These are phyloP conservation scores for Picea abies DNA, from an alignment of 83 land plant species.

Conservation along the genomic window DNA sequence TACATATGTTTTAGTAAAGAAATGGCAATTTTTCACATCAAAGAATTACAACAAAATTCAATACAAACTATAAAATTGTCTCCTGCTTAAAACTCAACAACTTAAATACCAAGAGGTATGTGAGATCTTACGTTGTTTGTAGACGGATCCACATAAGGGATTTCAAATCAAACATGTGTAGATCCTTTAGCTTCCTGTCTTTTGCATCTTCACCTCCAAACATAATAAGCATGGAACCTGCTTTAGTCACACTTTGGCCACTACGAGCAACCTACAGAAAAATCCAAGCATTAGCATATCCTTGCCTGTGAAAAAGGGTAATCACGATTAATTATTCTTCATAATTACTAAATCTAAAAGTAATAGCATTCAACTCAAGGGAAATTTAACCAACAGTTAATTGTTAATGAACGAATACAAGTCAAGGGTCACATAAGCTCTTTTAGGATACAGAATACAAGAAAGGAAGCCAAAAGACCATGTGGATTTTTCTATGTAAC, in stretches of 20 bases:
- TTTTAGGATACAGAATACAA: not conserved
- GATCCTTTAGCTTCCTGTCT: constrained; percentile 86
- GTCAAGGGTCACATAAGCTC: not conserved
- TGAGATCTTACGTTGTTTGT: constrained; percentile 68
- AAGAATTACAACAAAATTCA: not conserved
- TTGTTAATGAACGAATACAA: not conserved
- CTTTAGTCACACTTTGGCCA: constrained; percentile 92
- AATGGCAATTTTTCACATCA: not conserved
- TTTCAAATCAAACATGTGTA: constrained; percentile 95
- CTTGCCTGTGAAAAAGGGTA: not conserved
- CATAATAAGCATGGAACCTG: constrained; percentile 79
- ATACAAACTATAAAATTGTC: not conserved
- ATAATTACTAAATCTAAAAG: not conserved
- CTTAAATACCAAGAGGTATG: not conserved
- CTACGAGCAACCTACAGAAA: constrained; percentile 76
- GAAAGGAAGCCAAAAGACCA: not conserved
- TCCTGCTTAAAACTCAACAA: not conserved
- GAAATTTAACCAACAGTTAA: not conserved
- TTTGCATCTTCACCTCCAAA: constrained; percentile 94
- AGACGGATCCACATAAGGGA: constrained; percentile 94
- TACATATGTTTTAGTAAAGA: not conserved
- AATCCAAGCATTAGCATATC: not conserved
- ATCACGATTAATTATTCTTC: not conserved
- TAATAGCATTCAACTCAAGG: not conserved
- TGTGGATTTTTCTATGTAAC: not conserved